A percentile compares a stretch with the other conserved stretches of the same genome.
Evolutionary conservation across 768 basidiomycete genomes (phyloP).

Genomic region (Mycena kentingensis): DNA sequence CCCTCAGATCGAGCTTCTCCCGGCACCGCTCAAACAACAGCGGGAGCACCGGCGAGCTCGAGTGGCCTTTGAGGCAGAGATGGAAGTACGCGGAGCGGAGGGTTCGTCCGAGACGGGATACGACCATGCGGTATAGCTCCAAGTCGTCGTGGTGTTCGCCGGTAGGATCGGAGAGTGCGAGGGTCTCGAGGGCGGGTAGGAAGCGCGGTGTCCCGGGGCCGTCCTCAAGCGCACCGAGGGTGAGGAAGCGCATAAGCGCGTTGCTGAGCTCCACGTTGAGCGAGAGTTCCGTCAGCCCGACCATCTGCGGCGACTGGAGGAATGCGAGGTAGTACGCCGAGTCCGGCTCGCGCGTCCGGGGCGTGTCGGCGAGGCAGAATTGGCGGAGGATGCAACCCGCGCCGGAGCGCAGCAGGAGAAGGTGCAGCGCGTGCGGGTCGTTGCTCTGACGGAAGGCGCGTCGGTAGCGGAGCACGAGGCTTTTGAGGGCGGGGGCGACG

Average conservation of each 20-base stretch:
- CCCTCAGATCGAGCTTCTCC: conserved; percentile 10
- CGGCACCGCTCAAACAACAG: conserved; percentile 21
- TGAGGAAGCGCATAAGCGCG: conserved; percentile 11
- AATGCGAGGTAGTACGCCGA: conserved; percentile 3
- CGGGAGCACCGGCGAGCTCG: conserved; percentile 14
- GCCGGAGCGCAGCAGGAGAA: conserved; percentile 7
- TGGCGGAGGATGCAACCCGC: conserved; percentile 4
- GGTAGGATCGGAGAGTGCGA: conserved; percentile 4
- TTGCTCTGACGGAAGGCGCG: conserved; percentile 3
- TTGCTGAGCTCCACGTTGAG: conserved; percentile 15
- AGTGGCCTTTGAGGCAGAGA: conserved; percentile 16
- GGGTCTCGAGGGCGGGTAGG: conserved; percentile 10
- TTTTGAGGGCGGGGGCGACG: conserved; percentile 9
- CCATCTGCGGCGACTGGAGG: conserved; percentile 11
- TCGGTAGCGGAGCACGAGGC: conserved; percentile 11
- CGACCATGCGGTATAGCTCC: conserved; percentile 19
- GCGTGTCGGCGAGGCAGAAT: conserved; percentile 10
- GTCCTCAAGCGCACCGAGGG: conserved; percentile 10
- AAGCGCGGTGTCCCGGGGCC: background rate
- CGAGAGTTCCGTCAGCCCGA: conserved; percentile 12
- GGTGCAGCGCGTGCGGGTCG: conserved; percentile 10
- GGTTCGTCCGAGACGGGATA: conserved; percentile 14
- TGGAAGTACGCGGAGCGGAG: conserved; percentile 13
- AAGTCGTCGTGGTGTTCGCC: conserved; percentile 19
- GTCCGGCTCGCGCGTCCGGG: background rate